Percentiles rank a stretch among this genome's conserved stretches.
Conservation (phyloP, 306 rosid genomes). For the Quercus glauca region DNA sequence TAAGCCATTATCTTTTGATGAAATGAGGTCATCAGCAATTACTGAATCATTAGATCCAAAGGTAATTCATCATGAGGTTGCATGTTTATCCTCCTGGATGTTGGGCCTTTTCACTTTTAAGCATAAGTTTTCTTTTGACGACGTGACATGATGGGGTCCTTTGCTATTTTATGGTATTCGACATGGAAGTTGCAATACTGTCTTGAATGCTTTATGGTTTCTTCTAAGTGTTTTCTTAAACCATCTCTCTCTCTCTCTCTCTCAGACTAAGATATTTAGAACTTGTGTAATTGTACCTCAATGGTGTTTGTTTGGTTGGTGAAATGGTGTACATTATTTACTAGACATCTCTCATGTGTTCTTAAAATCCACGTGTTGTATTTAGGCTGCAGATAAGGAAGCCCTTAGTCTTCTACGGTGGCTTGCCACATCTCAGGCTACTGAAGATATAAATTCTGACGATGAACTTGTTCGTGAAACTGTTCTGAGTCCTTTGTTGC, state of each 20-base stretch:
- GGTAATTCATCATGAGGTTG: conserved; percentile 26
- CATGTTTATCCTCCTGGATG: background rate
- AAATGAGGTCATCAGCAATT: conserved; percentile 41
- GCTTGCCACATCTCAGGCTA: background rate
- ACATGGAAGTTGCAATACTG: background rate
- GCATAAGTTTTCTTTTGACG: background rate
- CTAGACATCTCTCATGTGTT: too few relatives aligned
- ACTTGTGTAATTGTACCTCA: background rate
- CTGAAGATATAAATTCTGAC: conserved; percentile 61
- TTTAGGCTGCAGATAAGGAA: too few relatives aligned
- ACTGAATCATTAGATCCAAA: conserved; percentile 31
- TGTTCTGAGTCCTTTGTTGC: conserved; percentile 67
- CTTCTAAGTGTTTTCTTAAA: background rate
- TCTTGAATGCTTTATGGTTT: background rate
- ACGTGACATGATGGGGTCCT: background rate
- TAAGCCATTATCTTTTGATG: conserved; percentile 31
- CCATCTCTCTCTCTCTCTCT: background rate
- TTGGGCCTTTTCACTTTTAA: background rate
- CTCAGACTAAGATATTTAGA: background rate
- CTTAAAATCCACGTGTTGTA: too few relatives aligned
- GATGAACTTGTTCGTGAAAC: conserved; percentile 37
- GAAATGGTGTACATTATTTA: background rate
- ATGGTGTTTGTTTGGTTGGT: too few relatives aligned
- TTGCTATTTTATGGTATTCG: background rate
- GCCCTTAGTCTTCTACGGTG: too few relatives aligned